Evolutionary conservation across 2,329 filamentous ascomycete genomes (phyloP).

Genomic region (Stagonosporopsis tanaceti): DNA sequence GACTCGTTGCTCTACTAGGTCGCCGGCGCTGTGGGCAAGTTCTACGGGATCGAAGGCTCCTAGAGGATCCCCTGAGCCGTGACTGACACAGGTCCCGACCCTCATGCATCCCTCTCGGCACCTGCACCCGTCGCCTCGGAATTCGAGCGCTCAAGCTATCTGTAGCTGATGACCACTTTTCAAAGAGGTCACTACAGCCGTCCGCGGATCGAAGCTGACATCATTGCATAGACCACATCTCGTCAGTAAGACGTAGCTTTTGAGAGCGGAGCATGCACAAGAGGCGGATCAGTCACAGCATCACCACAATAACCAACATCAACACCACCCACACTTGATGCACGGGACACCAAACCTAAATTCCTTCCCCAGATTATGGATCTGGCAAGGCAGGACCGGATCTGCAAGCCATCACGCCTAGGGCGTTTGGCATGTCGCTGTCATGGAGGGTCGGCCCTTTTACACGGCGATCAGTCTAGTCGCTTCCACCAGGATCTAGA

Average conservation of each 20-base stretch:
- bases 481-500: not conserved
- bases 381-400: slow-evolving; percentile 10
- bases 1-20: not conserved
- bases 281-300: not conserved
- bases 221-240: not conserved
- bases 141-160: not conserved
- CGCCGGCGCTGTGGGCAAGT: slow-evolving; percentile 3
- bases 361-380: slow-evolving; percentile 2
- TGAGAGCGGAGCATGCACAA: not conserved
- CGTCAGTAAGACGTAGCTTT: not conserved
- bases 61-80: not conserved
- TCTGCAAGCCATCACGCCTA: not conserved
- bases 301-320: not conserved
- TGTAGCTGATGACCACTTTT: not conserved
- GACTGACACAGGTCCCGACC: slow-evolving; percentile 2
- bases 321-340: not conserved
- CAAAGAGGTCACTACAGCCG: not conserved
- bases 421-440: slow-evolving; percentile 3
- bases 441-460: slow-evolving; percentile 12
- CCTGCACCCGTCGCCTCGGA: not conserved
- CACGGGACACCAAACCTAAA: not conserved
- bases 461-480: slow-evolving; percentile 5
- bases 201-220: not conserved
- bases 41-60: not conserved
- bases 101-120: not conserved